phyloP scores from a whole-genome alignment of 2,329 filamentous ascomycete species.

The Apiospora hydei region DNA sequence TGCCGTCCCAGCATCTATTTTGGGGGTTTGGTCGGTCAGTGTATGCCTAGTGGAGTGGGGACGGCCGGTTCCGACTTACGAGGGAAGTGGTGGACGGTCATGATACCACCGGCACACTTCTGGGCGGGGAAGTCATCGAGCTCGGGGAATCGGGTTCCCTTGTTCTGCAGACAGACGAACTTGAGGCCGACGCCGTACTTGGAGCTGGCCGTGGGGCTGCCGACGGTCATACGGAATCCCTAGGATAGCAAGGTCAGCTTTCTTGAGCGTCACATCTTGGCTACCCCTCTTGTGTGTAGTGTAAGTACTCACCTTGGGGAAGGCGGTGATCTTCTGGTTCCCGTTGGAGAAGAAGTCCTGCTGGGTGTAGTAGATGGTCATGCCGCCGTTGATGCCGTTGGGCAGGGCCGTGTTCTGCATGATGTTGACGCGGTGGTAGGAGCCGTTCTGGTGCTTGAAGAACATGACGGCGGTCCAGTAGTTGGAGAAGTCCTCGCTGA shows the following conservation, averaged over 20 bases:
- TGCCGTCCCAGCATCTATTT: slow-evolving; percentile 69
- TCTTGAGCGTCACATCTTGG: no score
- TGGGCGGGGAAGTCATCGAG: slow-evolving; percentile 48
- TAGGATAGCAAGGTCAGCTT: slow-evolving; percentile 25
- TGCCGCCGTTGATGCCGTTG: slow-evolving; percentile 39
- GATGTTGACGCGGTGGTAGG: slow-evolving; percentile 41
- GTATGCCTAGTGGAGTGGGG: not conserved
- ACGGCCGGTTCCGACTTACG: slow-evolving; percentile 38
- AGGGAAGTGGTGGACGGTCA: slow-evolving; percentile 51
- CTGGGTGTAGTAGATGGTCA: slow-evolving; percentile 43
- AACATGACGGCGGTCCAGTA: slow-evolving; percentile 43
- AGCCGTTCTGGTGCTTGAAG: slow-evolving; percentile 42
- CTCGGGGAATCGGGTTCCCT: slow-evolving; percentile 49
- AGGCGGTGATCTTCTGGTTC: slow-evolving; percentile 51
- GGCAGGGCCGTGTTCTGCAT: slow-evolving; percentile 41
- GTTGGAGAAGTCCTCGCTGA: slow-evolving; percentile 41
- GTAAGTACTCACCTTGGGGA: slow-evolving; percentile 52
- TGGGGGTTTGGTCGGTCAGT: not conserved
- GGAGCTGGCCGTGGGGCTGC: slow-evolving; percentile 42
- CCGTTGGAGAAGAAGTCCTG: slow-evolving; percentile 41
- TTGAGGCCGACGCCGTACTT: slow-evolving; percentile 47
- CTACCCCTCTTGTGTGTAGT: no score
- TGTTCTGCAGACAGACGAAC: slow-evolving; percentile 50
- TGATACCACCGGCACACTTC: slow-evolving; percentile 50
- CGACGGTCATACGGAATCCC: slow-evolving; percentile 54